Percentiles rank a stretch among this genome's conserved stretches.
Conservation (phyloP, 805 yeast species). For the Hanseniaspora lachancei region DNA sequence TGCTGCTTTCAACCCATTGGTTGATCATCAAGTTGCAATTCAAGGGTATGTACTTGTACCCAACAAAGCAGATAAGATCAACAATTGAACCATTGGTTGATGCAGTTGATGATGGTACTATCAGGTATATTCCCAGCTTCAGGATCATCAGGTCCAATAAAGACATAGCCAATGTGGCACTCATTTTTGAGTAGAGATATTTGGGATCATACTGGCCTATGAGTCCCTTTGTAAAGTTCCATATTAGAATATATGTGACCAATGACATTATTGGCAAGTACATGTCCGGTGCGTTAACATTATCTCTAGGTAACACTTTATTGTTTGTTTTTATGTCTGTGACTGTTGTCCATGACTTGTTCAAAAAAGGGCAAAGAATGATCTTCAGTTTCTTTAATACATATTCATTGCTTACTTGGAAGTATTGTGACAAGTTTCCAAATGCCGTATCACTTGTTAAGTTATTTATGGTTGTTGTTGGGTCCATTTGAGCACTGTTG, state of each 20-base stretch:
- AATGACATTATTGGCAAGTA: slow-evolving; percentile 91
- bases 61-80: slow-evolving; percentile 80
- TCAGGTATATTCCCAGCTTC: slow-evolving; percentile 69
- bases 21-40: slow-evolving; percentile 33
- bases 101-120: slow-evolving; percentile 26
- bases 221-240: slow-evolving; percentile 76
- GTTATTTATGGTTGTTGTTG: slow-evolving; percentile 40
- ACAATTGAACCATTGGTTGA: slow-evolving; percentile 36
- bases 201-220: slow-evolving; percentile 88
- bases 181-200: slow-evolving; percentile 71
- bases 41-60: slow-evolving; percentile 84
- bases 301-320: slow-evolving; percentile 47
- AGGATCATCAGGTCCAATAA: slow-evolving; percentile 62
- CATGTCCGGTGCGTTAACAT: slow-evolving; percentile 89
- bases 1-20: slow-evolving; percentile 29
- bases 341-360: slow-evolving; percentile 69
- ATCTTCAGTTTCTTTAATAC: slow-evolving; percentile 61
- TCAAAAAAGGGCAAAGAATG: slow-evolving; percentile 74
- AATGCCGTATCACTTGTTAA: slow-evolving; percentile 24
- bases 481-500: slow-evolving; percentile 14
- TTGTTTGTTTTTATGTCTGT: slow-evolving; percentile 15
- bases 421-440: slow-evolving; percentile 64
- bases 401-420: slow-evolving; percentile 81
- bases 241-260: slow-evolving; percentile 69
- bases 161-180: slow-evolving; percentile 74